These are phyloP conservation scores for Cladosporium sp. DNA, from an alignment of 2,329 filamentous ascomycete genomes.

Conservation along the genomic window DNA sequence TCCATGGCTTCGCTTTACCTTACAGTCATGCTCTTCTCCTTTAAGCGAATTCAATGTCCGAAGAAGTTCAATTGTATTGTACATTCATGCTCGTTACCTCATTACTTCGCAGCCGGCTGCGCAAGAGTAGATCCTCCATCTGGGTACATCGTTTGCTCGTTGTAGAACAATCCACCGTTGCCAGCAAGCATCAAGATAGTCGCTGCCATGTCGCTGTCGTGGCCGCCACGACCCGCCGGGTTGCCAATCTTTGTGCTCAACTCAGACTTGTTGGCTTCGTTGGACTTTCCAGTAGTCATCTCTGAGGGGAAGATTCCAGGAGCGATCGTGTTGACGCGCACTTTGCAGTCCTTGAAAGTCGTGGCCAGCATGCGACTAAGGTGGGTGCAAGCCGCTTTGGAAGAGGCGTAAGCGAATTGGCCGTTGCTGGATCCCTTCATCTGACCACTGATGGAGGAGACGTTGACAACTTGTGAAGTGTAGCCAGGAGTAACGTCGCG, in stretches of 20 bases:
- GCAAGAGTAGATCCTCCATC: conserved; percentile 35
- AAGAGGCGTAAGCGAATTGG: conserved; percentile 50
- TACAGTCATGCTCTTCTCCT: too few relatives aligned
- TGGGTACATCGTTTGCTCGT: conserved; percentile 51
- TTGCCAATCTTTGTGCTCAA: conserved; percentile 41
- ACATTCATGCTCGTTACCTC: neutral
- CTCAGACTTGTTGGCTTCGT: conserved; percentile 45
- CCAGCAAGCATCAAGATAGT: conserved; percentile 50
- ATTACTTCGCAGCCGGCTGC: conserved; percentile 11
- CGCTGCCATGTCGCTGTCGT: conserved; percentile 50
- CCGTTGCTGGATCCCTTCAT: conserved; percentile 50
- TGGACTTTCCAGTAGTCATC: conserved; percentile 47
- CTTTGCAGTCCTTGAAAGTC: conserved; percentile 39
- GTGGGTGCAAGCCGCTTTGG: conserved; percentile 48
- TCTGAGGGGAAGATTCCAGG: conserved; percentile 43
- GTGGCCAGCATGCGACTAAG: conserved; percentile 45
- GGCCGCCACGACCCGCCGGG: conserved; percentile 41
- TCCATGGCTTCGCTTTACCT: too few relatives aligned
- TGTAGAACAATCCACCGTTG: conserved; percentile 49
- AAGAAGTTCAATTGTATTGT: neutral
- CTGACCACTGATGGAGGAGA: conserved; percentile 48
- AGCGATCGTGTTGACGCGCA: conserved; percentile 42
- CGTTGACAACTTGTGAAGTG: conserved; percentile 50
- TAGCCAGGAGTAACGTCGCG: conserved; percentile 44
- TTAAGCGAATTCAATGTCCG: too few relatives aligned